These are phyloP conservation scores for Wickerhamomyces alni DNA, from an alignment of 805 yeast genomes.

Conservation along the genomic window DNA sequence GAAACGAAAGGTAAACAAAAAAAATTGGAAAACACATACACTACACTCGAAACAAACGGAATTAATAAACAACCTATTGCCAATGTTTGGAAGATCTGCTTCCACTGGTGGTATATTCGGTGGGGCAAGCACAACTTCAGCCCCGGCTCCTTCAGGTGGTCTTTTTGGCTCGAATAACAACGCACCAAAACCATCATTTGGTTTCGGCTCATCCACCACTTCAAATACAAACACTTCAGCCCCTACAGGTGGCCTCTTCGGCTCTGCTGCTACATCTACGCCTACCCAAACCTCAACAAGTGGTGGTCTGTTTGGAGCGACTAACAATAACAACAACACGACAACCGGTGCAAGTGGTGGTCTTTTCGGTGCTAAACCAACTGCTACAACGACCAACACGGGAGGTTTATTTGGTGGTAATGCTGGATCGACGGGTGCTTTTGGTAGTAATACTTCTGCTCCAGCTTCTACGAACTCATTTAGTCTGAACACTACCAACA, in stretches of 20 bases:
- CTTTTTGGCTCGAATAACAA: conserved; percentile 13
- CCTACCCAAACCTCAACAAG: background rate
- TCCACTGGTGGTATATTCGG: conserved; percentile 18
- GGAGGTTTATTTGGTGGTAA: conserved; percentile 30
- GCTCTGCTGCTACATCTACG: background rate
- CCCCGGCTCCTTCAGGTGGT: conserved; percentile 9
- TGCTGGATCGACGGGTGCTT: conserved; percentile 27
- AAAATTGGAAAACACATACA: too few relatives aligned
- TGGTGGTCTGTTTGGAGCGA: conserved; percentile 39
- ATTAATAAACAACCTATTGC: background rate
- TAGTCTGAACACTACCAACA: too few relatives aligned
- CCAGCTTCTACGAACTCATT: conserved; percentile 5
- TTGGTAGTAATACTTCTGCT: conserved; percentile 26
- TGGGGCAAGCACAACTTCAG: too few relatives aligned
- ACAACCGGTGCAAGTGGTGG: conserved; percentile 29
- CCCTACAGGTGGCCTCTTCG: background rate
- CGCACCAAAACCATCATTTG: background rate
- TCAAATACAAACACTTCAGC: background rate
- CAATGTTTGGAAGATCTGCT: conserved; percentile 16
- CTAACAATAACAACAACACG: conserved; percentile 6
- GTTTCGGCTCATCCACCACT: background rate
- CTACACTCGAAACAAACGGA: background rate
- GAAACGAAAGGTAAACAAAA: background rate
- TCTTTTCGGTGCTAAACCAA: conserved; percentile 28
- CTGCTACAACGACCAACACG: conserved; percentile 4